Evolutionary conservation across 2,329 filamentous ascomycete species (phyloP).

Genomic region (Gyromitra esculenta): DNA sequence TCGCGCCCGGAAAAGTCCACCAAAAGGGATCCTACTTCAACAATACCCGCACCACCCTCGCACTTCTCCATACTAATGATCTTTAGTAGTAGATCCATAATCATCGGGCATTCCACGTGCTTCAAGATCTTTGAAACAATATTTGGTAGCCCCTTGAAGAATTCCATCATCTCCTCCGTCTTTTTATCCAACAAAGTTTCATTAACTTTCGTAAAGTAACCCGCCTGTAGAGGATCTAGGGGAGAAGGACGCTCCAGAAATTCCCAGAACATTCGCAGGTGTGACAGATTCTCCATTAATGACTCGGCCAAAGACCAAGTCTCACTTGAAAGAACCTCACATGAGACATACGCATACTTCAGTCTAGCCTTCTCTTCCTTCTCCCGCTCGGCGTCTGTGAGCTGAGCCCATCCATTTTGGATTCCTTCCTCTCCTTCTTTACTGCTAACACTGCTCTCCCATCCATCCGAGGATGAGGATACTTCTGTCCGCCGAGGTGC

Average conservation of each 20-base stretch:
- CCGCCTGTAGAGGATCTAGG: conserved; percentile 90
- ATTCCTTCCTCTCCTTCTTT: conserved; percentile 60
- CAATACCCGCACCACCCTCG: conserved; percentile 88
- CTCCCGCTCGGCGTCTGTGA: conserved; percentile 68
- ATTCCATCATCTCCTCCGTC: conserved; percentile 93
- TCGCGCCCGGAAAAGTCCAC: conserved; percentile 9
- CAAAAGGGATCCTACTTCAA: conserved; percentile 73
- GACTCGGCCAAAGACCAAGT: conserved; percentile 97
- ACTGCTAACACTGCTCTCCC: conserved; percentile 57
- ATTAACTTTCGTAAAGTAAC: conserved; percentile 99
- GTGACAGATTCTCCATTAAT: conserved; percentile 81
- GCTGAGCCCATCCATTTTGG: conserved; percentile 60
- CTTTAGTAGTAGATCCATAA: conserved; percentile 96
- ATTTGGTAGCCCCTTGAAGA: conserved; percentile 83
- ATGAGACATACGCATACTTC: conserved; percentile 91
- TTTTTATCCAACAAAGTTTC: conserved; percentile 98
- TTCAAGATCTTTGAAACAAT: conserved; percentile 86
- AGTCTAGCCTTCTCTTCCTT: conserved; percentile 90
- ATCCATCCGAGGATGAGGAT: conserved; percentile 46
- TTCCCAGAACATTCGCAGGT: conserved; percentile 86
- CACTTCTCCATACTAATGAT: conserved; percentile 95
- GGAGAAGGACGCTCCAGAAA: conserved; percentile 86
- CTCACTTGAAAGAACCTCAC: conserved; percentile 92
- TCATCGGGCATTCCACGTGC: conserved; percentile 96
- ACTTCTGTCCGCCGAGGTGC: conserved; percentile 69